Conservation (phyloP, 192 early-diverging fungal species). For the Radiomyces spectabilis region DNA sequence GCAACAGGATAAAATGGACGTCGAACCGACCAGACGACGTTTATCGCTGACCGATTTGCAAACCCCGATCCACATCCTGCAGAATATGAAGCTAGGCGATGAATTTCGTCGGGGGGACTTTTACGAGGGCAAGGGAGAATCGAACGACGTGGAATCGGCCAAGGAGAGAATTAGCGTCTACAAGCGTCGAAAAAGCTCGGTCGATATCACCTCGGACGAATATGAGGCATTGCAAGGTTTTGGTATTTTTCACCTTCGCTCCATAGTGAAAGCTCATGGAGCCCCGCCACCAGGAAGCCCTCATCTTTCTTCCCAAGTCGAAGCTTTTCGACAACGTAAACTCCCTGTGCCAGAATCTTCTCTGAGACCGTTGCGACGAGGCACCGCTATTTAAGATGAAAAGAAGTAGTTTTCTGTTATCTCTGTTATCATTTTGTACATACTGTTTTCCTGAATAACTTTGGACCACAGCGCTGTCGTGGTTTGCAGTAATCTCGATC, state of each 20-base stretch:
- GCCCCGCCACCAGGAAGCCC: not conserved
- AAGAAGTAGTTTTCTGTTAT: too few species aligned
- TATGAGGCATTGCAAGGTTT: constrained; percentile 15
- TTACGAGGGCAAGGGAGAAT: not conserved
- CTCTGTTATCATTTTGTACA: too few species aligned
- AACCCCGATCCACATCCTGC: constrained; percentile 8
- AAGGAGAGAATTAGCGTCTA: too few species aligned
- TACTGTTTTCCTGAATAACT: too few species aligned
- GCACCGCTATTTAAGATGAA: too few species aligned
- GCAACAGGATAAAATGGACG: not conserved
- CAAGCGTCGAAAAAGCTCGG: too few species aligned
- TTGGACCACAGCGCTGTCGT: too few species aligned
- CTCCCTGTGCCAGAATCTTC: not conserved
- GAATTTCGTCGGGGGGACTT: too few species aligned
- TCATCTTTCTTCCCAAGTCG: not conserved
- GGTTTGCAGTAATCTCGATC: too few species aligned
- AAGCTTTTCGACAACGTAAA: not conserved
- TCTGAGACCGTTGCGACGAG: not conserved
- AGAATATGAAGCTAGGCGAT: too few species aligned
- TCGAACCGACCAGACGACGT: not conserved
- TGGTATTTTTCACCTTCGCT: not conserved
- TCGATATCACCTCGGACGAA: constrained; percentile 5
- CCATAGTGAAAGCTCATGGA: not conserved
- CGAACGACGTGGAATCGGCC: not conserved
- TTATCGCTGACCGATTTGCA: constrained; percentile 4